Evolutionary conservation across 1,284 basidiomycete genomes (phyloP).

Genomic region (Malassezia arunalokei): DNA sequence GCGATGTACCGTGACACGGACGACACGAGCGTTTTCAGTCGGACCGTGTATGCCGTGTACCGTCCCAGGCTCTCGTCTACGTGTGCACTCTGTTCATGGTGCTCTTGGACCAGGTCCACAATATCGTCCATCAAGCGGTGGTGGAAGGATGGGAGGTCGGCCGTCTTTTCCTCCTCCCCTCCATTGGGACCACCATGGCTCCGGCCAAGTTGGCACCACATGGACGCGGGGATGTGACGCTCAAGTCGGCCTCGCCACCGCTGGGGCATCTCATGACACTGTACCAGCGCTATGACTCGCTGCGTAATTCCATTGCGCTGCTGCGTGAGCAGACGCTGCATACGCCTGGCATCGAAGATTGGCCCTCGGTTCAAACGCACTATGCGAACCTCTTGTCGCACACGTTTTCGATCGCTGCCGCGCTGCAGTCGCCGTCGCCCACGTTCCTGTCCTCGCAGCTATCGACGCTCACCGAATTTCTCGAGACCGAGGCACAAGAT

Average conservation of each 20-base stretch:
- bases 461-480: conserved; percentile 26
- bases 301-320: conserved; percentile 27
- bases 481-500: conserved; percentile 27
- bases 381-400: conserved; percentile 32
- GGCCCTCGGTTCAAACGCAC: conserved; percentile 28
- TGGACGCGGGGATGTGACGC: conserved; percentile 8
- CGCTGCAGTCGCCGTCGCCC: conserved; percentile 26
- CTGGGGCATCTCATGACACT: conserved; percentile 27
- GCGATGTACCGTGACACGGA: conserved; percentile 29
- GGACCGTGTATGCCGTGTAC: conserved; percentile 33
- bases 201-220: background rate
- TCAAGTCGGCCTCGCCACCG: conserved; percentile 18
- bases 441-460: conserved; percentile 30
- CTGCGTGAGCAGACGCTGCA: conserved; percentile 30
- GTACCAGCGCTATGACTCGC: conserved; percentile 30
- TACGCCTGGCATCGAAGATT: conserved; percentile 32
- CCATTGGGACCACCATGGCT: background rate
- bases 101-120: conserved; percentile 2
- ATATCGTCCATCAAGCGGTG: background rate
- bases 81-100: conserved; percentile 6
- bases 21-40: conserved; percentile 29
- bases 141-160: too few relatives aligned
- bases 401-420: conserved; percentile 27
- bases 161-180: too few relatives aligned
- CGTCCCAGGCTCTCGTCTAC: conserved; percentile 28